Evolutionary conservation across 2,329 filamentous ascomycete genomes (phyloP).

Genomic region (Diaporthe citri): DNA sequence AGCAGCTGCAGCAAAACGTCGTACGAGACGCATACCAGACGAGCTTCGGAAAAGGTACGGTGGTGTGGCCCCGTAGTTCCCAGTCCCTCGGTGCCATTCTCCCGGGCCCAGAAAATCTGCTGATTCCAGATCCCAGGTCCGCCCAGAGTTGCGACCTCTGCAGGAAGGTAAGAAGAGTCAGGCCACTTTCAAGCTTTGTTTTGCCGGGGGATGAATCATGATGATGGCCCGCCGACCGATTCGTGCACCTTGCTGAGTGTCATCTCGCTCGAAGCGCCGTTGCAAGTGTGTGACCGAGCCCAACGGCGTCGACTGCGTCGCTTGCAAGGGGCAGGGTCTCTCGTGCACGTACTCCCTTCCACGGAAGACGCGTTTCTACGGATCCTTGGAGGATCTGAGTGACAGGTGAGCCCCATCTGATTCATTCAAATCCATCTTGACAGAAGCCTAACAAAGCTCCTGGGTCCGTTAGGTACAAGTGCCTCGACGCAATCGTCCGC

Average conservation of each 20-base stretch:
- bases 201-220: constrained; percentile 18
- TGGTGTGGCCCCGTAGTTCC: constrained; percentile 11
- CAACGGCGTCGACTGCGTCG: constrained; percentile 48
- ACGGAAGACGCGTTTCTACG: constrained; percentile 54
- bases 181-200: background rate
- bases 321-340: constrained; percentile 50
- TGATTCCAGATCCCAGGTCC: constrained; percentile 43
- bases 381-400: constrained; percentile 53
- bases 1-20: constrained; percentile 43
- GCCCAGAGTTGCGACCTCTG: constrained; percentile 54
- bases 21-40: constrained; percentile 51
- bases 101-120: constrained; percentile 28
- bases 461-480: background rate
- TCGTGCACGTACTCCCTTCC: constrained; percentile 51
- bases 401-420: constrained; percentile 47
- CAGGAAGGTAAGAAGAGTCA: constrained; percentile 47
- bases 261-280: constrained; percentile 45
- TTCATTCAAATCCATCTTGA: constrained; percentile 35
- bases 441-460: background rate
- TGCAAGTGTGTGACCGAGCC: constrained; percentile 52
- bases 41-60: constrained; percentile 48
- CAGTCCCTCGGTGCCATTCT: background rate
- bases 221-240: background rate
- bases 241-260: constrained; percentile 17
- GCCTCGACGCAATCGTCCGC: constrained; percentile 21